Base-by-base conservation (phyloP, 2,329 filamentous ascomycete genomes). In the Teratosphaeria pseudoeucalypti region DNA sequence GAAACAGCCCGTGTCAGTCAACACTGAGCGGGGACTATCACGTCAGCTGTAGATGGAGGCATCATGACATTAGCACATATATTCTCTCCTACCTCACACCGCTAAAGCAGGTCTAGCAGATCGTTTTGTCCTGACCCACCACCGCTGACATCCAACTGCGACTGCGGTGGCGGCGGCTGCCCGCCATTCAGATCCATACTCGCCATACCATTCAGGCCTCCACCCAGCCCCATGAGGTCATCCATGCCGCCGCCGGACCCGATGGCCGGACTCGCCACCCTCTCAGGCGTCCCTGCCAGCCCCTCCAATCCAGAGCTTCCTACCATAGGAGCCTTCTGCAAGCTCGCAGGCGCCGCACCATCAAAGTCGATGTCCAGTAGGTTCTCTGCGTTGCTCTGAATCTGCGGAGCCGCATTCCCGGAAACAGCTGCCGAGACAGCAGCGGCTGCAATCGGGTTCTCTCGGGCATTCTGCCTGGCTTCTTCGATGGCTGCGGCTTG, bases 401-500 rank as follows among this genome's bases (percentile, higher is more conserved):
- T 70, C n/a, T 61, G 56, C 29, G 66, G 61, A 12, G 65, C 61
- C 47, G 58, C 62, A 27, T 64, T 65, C 60, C 82, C 81, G 43
- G 77, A 76, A 34, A 82, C 82, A 0, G 85, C 82, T 0, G 85
- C 85, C 0, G 87, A 86, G 0, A 85, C 86, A 1, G 89, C 89
- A 0, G 89, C 88, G 0, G 91, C 92, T 0, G 92, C 92, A 66
- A 97, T 90, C 1, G 94, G 92, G 73, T 97, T 96, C 68, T 97
- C 94, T 63, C 86, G 88, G 0, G 90, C 89, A 68, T 96, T 90
- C 75, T 97, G 86, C 64, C 89, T 84, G 78, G 96, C 91, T 77
- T 99, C 94, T 73, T 96, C 92, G 71, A 99, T 96, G 62, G 94
- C 94, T 56, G 92, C 92, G 66, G 88, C 87, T 75, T 97, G 94